Conservation (phyloP, 495 filamentous ascomycete species). For the Penicillium paradoxum region DNA sequence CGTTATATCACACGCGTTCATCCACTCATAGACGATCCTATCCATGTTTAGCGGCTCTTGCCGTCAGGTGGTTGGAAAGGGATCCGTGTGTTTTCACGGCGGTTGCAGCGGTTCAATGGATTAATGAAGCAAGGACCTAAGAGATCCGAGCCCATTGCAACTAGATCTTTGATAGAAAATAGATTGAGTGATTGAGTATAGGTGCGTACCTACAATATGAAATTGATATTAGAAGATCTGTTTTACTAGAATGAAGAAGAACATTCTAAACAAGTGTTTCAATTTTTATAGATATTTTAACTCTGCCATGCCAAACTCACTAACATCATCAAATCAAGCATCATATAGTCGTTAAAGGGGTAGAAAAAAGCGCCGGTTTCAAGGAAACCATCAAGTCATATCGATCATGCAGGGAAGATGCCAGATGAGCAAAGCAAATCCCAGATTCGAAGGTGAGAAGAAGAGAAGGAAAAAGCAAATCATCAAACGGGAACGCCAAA, state of each 20-base stretch:
- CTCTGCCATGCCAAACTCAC: background rate
- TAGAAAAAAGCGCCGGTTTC: background rate
- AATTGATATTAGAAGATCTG: no score
- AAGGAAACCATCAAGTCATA: conserved; percentile 7
- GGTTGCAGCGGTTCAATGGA: background rate
- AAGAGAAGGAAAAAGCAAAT: background rate
- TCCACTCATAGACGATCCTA: background rate
- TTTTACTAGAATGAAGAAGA: no score
- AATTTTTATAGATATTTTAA: conserved; percentile 1
- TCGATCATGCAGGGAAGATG: conserved; percentile 4
- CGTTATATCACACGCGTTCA: background rate
- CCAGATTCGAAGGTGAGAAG: background rate
- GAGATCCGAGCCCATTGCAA: no score
- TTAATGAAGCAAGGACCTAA: background rate
- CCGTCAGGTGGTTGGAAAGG: background rate
- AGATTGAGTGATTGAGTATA: no score
- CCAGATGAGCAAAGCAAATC: background rate
- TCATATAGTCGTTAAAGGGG: conserved; percentile 1
- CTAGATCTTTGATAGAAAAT: no score
- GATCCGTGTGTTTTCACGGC: background rate
- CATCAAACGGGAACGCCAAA: background rate
- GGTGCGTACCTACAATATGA: no score
- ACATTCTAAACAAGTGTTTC: background rate
- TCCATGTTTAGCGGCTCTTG: background rate
- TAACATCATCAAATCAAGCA: background rate